phyloP scores from a whole-genome alignment of 2,329 filamentous ascomycete genomes.

The Neofusicoccum parvum region DNA sequence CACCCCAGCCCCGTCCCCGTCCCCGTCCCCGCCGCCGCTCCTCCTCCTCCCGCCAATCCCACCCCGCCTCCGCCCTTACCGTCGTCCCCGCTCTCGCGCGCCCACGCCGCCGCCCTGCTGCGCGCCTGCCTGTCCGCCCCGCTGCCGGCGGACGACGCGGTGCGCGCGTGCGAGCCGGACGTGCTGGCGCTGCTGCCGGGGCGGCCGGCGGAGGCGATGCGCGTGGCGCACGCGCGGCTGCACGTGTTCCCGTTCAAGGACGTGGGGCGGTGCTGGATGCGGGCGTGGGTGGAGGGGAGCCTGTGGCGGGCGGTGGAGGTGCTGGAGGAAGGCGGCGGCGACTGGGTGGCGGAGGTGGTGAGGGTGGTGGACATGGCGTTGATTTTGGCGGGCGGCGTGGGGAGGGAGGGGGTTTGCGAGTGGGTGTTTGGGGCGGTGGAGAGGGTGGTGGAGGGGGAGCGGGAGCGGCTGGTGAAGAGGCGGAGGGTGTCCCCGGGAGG shows the following conservation, averaged over 20 bases:
- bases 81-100: neutral
- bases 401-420: neutral
- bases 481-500: constrained; percentile 23
- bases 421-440: constrained; percentile 13
- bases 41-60: too few relatives aligned
- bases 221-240: constrained; percentile 65
- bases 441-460: constrained; percentile 35
- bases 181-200: constrained; percentile 28
- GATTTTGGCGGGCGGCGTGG: constrained; percentile 62
- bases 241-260: constrained; percentile 70
- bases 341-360: constrained; percentile 62
- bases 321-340: constrained; percentile 26
- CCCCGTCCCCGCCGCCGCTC: too few relatives aligned
- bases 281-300: constrained; percentile 71
- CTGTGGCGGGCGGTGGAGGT: constrained; percentile 60
- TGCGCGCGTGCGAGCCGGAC: constrained; percentile 46
- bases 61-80: neutral
- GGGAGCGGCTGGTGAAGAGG: neutral
- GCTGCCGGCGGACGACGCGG: constrained; percentile 27
- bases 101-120: constrained; percentile 19
- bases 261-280: constrained; percentile 68
- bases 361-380: constrained; percentile 72
- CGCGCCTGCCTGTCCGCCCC: constrained; percentile 23
- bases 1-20: too few relatives aligned
- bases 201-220: constrained; percentile 53